Base-by-base conservation (phyloP, 306 rosid species). In the Vigna reflexopilosa region DNA sequence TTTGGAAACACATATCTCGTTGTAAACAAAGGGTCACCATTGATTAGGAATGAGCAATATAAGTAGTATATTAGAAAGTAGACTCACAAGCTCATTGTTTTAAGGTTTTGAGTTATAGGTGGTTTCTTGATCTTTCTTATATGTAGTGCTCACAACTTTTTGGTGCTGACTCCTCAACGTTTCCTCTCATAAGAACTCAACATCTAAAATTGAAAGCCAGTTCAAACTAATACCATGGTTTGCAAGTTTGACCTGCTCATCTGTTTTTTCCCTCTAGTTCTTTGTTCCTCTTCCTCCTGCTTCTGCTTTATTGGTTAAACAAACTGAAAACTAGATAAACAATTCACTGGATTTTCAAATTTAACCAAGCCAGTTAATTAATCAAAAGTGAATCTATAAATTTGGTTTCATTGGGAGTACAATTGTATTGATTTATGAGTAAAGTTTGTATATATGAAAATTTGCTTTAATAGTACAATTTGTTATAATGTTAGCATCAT, bases 401-500 rank as follows among this genome's bases (percentile, higher is more conserved):
- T 45, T 17, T 58, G 82, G 47, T 65, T 73, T 44, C 58, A 22
- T 36, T 22, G 10, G 34, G 14, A 45, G 12, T 24, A 17, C 42
- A 65, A 12, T 9, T 38, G 34, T 65, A 36, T 66, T 73, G 68
- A 28, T 44, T 42, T 63, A 64, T 15, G 42, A 40, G 11, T 52
- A 2, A 54, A 17, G 59, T 51, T 51, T 51, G 24, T 17, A n/a
- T 51, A 17, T 17, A 51, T 51, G 24, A 40, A 40, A 40, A 40
- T 40, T 7, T 40, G 10, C 3, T 8, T 40, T 40, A 16, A 14
- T 49, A 49, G 54, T 49, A 49, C 4, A 49, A 49, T 52, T 8
- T 51, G 26, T 52, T 65, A 44, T 20, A 44, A 30, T 73, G 40
- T 52, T 54, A 72, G 79, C 73, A 20, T 65, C 63, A 15, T 40